Percentiles rank a stretch among this genome's conserved stretches.
Evolutionary conservation across 805 yeast genomes (phyloP).

Genomic region (Wickerhamomyces chaumierensis): DNA sequence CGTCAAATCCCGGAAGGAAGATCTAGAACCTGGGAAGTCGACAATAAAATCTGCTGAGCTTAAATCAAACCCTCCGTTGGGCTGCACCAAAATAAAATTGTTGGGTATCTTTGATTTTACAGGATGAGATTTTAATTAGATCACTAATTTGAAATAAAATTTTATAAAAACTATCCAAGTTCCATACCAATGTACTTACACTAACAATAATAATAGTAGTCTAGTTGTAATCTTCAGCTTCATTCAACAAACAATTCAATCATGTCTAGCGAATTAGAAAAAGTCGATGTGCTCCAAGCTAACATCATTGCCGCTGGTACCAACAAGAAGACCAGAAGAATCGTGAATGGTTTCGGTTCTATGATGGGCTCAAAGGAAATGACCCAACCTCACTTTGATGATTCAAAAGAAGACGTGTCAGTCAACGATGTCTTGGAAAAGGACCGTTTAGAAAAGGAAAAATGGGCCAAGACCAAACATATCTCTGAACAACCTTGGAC

Average conservation of each 20-base stretch:
- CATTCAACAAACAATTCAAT: neutral
- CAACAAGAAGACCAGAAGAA: slow-evolving; percentile 55
- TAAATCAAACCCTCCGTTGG: no score
- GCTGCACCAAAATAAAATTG: no score
- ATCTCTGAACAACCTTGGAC: slow-evolving; percentile 80
- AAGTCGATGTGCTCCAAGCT: slow-evolving; percentile 55
- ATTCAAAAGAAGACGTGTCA: slow-evolving; percentile 31
- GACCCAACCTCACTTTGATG: slow-evolving; percentile 57
- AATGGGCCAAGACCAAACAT: slow-evolving; percentile 33
- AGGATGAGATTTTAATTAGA: no score
- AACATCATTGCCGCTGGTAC: slow-evolving; percentile 78
- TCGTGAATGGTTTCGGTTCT: slow-evolving; percentile 71
- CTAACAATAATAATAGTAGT: no score
- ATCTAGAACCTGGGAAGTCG: no score
- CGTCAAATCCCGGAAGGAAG: no score
- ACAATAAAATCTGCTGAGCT: no score
- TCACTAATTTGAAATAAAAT: no score
- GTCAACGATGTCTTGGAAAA: slow-evolving; percentile 34
- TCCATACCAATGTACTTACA: no score
- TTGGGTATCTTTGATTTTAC: no score
- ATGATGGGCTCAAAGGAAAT: slow-evolving; percentile 75
- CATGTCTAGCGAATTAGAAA: slow-evolving; percentile 9
- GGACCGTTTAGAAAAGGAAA: slow-evolving; percentile 29
- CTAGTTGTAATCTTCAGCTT: no score
- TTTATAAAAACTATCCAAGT: no score